phyloP scores from a whole-genome alignment of 2,329 filamentous ascomycete species.

The Pseudogymnoascus destructans region DNA sequence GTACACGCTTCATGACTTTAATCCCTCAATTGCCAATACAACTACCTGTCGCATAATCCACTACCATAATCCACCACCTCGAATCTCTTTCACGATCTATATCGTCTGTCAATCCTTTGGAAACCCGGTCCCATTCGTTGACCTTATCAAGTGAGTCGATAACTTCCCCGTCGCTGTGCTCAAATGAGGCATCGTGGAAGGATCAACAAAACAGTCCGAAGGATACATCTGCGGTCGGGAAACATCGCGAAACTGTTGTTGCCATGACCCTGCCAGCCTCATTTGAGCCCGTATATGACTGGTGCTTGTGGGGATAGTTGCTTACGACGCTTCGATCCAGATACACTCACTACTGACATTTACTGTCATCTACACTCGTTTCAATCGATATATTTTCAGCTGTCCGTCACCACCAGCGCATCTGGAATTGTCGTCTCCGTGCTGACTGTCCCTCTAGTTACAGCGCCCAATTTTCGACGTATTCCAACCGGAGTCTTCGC shows the following conservation, averaged over 20 bases:
- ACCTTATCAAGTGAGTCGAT: slow-evolving; percentile 23
- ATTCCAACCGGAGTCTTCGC: slow-evolving; percentile 1
- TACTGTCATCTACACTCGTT: slow-evolving; percentile 49
- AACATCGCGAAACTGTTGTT: background rate
- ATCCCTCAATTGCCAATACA: background rate
- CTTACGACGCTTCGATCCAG: slow-evolving; percentile 15
- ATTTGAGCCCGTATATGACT: background rate
- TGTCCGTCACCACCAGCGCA: background rate
- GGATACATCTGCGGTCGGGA: background rate
- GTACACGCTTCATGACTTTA: slow-evolving; percentile 4
- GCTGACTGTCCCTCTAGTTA: slow-evolving; percentile 34
- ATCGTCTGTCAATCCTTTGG: slow-evolving; percentile 25
- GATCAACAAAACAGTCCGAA: background rate
- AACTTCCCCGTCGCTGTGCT: slow-evolving; percentile 11
- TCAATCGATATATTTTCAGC: slow-evolving; percentile 24
- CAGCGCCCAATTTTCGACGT: slow-evolving; percentile 3
- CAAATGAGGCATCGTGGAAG: slow-evolving; percentile 2
- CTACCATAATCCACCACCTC: too few species aligned
- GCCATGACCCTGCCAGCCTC: background rate
- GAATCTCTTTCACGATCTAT: slow-evolving; percentile 1
- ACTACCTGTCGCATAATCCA: background rate
- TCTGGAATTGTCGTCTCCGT: background rate
- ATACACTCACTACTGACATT: slow-evolving; percentile 30
- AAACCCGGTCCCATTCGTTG: slow-evolving; percentile 17
- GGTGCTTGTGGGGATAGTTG: background rate